Conservation (phyloP, 352 stramenopile species). For the Globisporangium parvum region DNA sequence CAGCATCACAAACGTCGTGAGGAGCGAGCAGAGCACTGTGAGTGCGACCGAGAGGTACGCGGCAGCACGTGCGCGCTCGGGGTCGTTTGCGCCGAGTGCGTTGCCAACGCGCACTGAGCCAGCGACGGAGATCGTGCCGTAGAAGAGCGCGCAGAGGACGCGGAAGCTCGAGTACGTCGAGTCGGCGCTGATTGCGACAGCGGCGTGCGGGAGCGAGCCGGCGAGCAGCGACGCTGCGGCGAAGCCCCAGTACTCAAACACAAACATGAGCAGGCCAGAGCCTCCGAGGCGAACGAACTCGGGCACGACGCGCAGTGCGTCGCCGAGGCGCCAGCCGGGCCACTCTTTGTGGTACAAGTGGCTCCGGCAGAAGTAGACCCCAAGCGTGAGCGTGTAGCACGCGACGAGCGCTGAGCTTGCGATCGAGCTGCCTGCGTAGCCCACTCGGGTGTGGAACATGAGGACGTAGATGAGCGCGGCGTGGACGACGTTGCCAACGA, state of each 20-base stretch:
- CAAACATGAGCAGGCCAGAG: slow-evolving; percentile 78
- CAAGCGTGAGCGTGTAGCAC: slow-evolving; percentile 59
- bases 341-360: slow-evolving; percentile 66
- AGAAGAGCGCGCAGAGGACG: slow-evolving; percentile 63
- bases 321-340: slow-evolving; percentile 62
- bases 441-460: slow-evolving; percentile 74
- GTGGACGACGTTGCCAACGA: slow-evolving; percentile 80
- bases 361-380: slow-evolving; percentile 59
- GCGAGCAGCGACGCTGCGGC: slow-evolving; percentile 65
- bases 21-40: slow-evolving; percentile 30
- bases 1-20: slow-evolving; percentile 57
- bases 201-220: slow-evolving; percentile 65
- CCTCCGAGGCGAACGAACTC: slow-evolving; percentile 78
- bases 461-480: slow-evolving; percentile 76
- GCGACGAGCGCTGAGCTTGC: slow-evolving; percentile 47
- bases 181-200: slow-evolving; percentile 81
- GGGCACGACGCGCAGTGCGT: slow-evolving; percentile 54
- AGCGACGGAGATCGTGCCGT: slow-evolving; percentile 55
- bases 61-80: slow-evolving; percentile 59
- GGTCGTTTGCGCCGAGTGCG: slow-evolving; percentile 77
- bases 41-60: slow-evolving; percentile 52
- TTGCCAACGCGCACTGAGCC: slow-evolving; percentile 83
- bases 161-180: slow-evolving; percentile 76
- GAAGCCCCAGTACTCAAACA: slow-evolving; percentile 86
- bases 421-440: slow-evolving; percentile 75